A percentile compares a stretch with the other conserved stretches of the same genome.
phyloP scores from a whole-genome alignment of 768 basidiomycete species.

The Leccinum sublutescens region DNA sequence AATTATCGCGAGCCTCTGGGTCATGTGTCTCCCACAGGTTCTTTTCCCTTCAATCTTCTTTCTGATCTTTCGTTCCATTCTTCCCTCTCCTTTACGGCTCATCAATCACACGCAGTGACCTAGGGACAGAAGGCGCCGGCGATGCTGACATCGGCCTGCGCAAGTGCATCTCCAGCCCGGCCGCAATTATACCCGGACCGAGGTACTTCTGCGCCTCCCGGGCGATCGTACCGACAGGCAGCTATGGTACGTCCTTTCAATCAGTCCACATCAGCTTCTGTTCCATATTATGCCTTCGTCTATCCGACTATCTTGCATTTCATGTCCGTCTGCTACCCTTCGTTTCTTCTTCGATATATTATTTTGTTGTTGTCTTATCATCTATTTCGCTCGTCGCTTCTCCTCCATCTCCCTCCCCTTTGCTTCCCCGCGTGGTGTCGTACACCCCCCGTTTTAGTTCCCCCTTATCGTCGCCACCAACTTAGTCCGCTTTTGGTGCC shows the following conservation, averaged over 20 bases:
- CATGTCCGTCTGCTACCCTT: not conserved
- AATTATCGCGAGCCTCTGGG: not conserved
- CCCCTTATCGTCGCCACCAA: slow-evolving; percentile 12
- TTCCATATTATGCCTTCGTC: not conserved
- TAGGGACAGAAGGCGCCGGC: slow-evolving; percentile 66
- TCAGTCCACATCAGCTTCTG: not conserved
- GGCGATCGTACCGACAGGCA: slow-evolving; percentile 60
- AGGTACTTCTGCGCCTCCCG: slow-evolving; percentile 59
- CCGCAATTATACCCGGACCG: slow-evolving; percentile 54
- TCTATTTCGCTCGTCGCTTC: not conserved
- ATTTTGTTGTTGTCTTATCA: not conserved
- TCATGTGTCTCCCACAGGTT: not conserved
- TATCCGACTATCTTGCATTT: not conserved
- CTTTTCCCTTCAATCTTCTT: not conserved
- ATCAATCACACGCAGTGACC: slow-evolving; percentile 42
- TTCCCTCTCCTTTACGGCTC: not conserved
- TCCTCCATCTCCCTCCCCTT: not conserved
- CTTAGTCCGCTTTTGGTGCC: slow-evolving; percentile 14
- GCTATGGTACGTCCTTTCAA: slow-evolving; percentile 46
- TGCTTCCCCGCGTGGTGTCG: not conserved
- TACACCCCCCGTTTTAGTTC: not conserved
- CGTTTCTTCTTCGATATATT: not conserved
- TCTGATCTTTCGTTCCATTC: not conserved
- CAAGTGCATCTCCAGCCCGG: slow-evolving; percentile 48
- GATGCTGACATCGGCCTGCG: slow-evolving; percentile 60